These are phyloP conservation scores for Typha latifolia DNA, from an alignment of 176 grass and related monocot species.

Conservation along the genomic window DNA sequence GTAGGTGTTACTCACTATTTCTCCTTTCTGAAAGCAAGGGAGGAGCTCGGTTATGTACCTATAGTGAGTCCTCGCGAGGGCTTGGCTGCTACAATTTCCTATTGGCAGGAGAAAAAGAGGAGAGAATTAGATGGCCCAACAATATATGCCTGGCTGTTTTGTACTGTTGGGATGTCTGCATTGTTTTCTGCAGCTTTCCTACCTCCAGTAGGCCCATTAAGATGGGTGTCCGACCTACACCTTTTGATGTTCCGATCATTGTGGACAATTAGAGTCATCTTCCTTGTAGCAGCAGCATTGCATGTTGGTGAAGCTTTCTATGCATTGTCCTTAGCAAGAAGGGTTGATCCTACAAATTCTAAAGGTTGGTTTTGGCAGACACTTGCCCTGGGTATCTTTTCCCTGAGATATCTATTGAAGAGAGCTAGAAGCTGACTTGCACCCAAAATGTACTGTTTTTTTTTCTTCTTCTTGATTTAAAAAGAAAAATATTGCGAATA, in stretches of 20 bases:
- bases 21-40: conserved; percentile 66
- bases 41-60: conserved; percentile 62
- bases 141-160: conserved; percentile 51
- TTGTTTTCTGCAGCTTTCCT: conserved; percentile 49
- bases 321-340: conserved; percentile 66
- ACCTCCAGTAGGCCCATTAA: conserved; percentile 50
- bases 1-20: conserved; percentile 88
- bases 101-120: conserved; percentile 64
- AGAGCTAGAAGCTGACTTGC: conserved; percentile 26
- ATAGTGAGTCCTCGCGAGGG: conserved; percentile 61
- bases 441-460: no score
- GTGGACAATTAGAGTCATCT: conserved; percentile 37
- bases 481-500: no score
- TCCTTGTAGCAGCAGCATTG: conserved; percentile 8
- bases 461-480: no score
- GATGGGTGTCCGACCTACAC: conserved; percentile 34
- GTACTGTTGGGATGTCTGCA: conserved; percentile 33
- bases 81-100: conserved; percentile 50
- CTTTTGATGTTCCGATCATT: conserved; percentile 47
- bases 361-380: conserved; percentile 90
- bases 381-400: conserved; percentile 37
- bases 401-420: conserved; percentile 57
- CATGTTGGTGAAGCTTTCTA: conserved; percentile 53
- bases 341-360: conserved; percentile 61
- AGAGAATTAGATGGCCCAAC: conserved; percentile 71